phyloP scores from a whole-genome alignment of 2,329 filamentous ascomycete species.

The Biscogniauxia sp. region DNA sequence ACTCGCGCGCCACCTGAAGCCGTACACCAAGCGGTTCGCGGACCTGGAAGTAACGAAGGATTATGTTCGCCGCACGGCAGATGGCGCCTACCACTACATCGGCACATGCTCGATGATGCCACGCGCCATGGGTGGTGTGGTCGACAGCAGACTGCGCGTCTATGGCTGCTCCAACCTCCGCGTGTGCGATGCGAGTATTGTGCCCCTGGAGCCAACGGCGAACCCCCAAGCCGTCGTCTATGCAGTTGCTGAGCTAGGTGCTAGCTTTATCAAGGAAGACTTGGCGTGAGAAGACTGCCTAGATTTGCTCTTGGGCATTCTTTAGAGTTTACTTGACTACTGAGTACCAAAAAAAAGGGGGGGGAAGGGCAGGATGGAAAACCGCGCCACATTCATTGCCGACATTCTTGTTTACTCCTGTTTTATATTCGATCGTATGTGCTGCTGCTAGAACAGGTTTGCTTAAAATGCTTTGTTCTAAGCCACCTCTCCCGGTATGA shows the following conservation, averaged over 20 bases:
- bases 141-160: conserved; percentile 1
- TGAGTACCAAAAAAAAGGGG: not conserved
- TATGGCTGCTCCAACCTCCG: conserved; percentile 6
- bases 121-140: conserved; percentile 6
- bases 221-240: conserved; percentile 8
- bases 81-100: conserved; percentile 6
- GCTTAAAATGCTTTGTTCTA: not conserved
- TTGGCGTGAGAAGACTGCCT: not conserved
- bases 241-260: conserved; percentile 7
- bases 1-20: conserved; percentile 1
- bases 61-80: conserved; percentile 3
- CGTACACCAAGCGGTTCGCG: not conserved
- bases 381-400: not conserved
- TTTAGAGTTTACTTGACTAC: not conserved
- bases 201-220: conserved; percentile 4
- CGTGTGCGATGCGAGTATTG: conserved; percentile 8
- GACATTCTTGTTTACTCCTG: not conserved
- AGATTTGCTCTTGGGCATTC: not conserved
- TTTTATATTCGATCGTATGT: not conserved
- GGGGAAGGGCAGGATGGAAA: not conserved
- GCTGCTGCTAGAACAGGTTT: not conserved
- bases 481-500: not conserved
- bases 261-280: conserved; percentile 3
- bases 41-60: conserved; percentile 1
- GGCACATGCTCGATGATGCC: conserved; percentile 13